Evolutionary conservation across 2,329 filamentous ascomycete genomes (phyloP), one percentile per base, ranked within the genome.

Genomic region (Elsinoe ampelina): DNA sequence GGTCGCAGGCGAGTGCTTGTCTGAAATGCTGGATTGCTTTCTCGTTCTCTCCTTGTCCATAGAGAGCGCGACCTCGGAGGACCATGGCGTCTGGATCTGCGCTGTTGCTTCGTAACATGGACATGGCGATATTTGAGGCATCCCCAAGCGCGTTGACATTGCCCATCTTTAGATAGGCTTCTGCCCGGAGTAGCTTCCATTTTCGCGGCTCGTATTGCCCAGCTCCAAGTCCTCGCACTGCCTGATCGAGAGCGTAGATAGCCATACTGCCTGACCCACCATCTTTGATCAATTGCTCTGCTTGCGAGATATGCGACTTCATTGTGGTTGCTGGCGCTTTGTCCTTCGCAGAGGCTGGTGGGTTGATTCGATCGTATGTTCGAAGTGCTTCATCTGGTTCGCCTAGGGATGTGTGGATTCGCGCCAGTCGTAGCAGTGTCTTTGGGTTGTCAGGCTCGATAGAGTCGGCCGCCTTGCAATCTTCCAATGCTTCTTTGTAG

Each of bases 21-120:
- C 89, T 83, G 75, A 97, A 93, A 70, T 95, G 88, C 68, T 92
- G 87, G 42, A 95, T 80, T 1, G 93, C 92, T 77, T 96, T 95
- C 2, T 95, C 88, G 66, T 95, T 95, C 64, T 98, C 93, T 30
- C 93, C 93, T 69, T 93, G 88, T 3, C 84, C 85, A 66, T 97
- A 97, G 51, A 95, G 79, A 13, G 89, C 86, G 61, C 90, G 83
- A 20, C 92, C 93, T 48, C 92, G 83, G 54, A 98, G 81, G 5
- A 96, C 88, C 61, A 98, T 76, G 1, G 92, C 93, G 73, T 98
- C 93, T 1, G 93, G 91, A 67, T 98, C 93, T 68, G 92, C 86
- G 70, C 79, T 89, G 75, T 97, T 97, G 67, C 81, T 79, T 55
- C 93, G 83, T 60, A 98, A 78, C 64, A 98, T 73, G 2, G 81